phyloP scores from a whole-genome alignment of 352 stramenopile genomes.

The Globisporangium recalcitrans region DNA sequence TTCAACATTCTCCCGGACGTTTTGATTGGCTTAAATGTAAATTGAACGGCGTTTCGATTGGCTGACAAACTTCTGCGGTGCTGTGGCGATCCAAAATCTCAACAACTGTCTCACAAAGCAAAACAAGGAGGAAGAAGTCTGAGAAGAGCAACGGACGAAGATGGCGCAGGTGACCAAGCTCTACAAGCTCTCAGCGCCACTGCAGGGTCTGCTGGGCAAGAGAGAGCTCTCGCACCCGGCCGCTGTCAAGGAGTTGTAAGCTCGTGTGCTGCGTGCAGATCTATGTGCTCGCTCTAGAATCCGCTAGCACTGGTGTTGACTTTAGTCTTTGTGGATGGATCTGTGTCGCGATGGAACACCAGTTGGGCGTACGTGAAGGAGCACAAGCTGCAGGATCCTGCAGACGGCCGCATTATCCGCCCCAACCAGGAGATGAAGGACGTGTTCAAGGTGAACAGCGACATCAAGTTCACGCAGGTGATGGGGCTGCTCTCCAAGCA shows the following conservation, averaged over 20 bases:
- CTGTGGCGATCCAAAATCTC: neutral
- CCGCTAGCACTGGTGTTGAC: neutral
- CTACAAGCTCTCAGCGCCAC: conserved; percentile 57
- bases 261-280: conserved; percentile 6
- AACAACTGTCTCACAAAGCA: neutral
- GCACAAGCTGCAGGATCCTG: conserved; percentile 70
- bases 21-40: conserved; percentile 8
- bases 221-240: conserved; percentile 56
- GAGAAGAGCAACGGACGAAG: neutral
- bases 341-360: neutral
- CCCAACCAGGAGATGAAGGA: conserved; percentile 64
- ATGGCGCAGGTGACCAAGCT: conserved; percentile 27
- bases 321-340: neutral
- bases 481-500: conserved; percentile 68
- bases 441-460: conserved; percentile 48
- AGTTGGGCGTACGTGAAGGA: conserved; percentile 77
- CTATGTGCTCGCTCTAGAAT: neutral
- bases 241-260: conserved; percentile 76
- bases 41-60: neutral
- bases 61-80: neutral
- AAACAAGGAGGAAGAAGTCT: neutral
- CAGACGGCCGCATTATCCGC: conserved; percentile 60
- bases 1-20: neutral
- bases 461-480: conserved; percentile 75
- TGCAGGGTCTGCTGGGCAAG: conserved; percentile 65